Evolutionary conservation across 495 filamentous ascomycete genomes (phyloP), one percentile per base, ranked within the genome.

Genomic region (Articulospora tetracladia): DNA sequence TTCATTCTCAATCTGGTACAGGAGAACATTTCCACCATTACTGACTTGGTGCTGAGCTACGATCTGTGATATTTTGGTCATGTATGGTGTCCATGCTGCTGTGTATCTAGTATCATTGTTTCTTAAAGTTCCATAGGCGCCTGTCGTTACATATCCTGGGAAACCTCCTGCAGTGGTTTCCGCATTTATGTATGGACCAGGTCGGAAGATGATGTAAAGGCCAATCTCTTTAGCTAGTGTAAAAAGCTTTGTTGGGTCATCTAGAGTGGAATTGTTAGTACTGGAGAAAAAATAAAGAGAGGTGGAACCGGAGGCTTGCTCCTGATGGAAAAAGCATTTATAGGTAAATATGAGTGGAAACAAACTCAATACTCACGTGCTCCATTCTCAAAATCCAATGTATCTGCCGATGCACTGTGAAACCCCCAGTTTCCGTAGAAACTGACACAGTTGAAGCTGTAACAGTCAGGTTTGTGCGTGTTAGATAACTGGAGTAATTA

Each of bases 1-100:
- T 61, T 87, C 84, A 60, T 87, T 86, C 62, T 87, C 84, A 47
- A 84, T 79, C 59, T 87, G 84, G 65, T 79, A 83, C 28, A 76
- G 61, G 19, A 86, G 69, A 3, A 79, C 72, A 56, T 81, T 82
- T 8, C 82, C 76, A 4, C 83, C 84, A 57, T 84, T 75, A 1
- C 80, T 82, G 23, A 86, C 75, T 51, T 82, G 78, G 57, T 85
- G 76, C 19, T 72, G 65, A 53, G 74, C 77, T 4, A 81, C 77
- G 1, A 81, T 74, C 58, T 79, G 61, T 0, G 79, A 75, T 48
- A 81, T 74, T 15, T 76, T 69, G 0, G 73, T 71, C 58, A 78
- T 75, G 48, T 84, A 86, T 20, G 83, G 74, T 17, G 69, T 73
- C 69, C 76, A 80, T 46, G 84, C 84, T 12, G 76, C 70, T 0